Evolutionary conservation across 192 early-diverging fungal genomes (phyloP).

Genomic region (Ambispora gerdemannii): DNA sequence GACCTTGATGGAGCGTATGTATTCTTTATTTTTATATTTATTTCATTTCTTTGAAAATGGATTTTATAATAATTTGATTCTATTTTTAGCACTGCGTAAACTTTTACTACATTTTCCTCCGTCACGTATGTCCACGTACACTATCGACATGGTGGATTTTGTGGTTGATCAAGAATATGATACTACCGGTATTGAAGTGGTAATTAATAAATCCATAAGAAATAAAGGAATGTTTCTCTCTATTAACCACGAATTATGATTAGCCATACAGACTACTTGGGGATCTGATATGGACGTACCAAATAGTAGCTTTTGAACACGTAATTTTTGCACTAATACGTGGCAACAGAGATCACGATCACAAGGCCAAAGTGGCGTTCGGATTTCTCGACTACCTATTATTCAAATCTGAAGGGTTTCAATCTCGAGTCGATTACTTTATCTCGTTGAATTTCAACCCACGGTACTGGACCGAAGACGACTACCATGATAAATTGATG

Average conservation of each 20-base stretch:
- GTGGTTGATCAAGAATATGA: constrained; percentile 44
- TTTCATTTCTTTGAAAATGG: constrained; percentile 26
- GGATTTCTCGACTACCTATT: constrained; percentile 52
- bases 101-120: constrained; percentile 67
- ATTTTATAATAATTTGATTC: neutral
- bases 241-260: neutral
- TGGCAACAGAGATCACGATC: constrained; percentile 53
- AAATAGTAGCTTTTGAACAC: constrained; percentile 67
- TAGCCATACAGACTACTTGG: constrained; percentile 49
- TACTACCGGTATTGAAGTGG: constrained; percentile 21
- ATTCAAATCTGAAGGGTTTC: constrained; percentile 49
- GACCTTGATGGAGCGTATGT: constrained; percentile 35
- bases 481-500: constrained; percentile 61
- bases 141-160: constrained; percentile 65
- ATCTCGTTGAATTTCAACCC: constrained; percentile 59
- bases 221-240: too few species aligned
- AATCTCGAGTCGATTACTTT: constrained; percentile 60
- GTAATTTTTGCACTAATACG: constrained; percentile 64
- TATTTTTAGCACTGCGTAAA: constrained; percentile 52
- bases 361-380: constrained; percentile 45
- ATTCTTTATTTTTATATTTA: constrained; percentile 2
- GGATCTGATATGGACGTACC: constrained; percentile 69
- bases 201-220: too few species aligned
- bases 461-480: constrained; percentile 70
- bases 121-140: constrained; percentile 66